Conservation (phyloP, 208 protist species). For the Leishmania amazonensis region DNA sequence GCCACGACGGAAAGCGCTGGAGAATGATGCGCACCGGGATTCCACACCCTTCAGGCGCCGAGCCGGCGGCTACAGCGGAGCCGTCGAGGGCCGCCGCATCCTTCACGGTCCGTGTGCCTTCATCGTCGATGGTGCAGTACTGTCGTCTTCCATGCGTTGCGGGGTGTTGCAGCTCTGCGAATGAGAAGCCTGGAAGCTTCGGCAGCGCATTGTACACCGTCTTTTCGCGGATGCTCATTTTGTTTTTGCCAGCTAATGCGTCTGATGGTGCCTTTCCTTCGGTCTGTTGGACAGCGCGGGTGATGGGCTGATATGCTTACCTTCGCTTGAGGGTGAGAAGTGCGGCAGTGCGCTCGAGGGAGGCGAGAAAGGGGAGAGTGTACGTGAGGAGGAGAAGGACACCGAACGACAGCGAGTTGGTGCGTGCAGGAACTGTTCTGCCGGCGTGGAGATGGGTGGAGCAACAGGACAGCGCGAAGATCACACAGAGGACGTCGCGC, state of each 20-base stretch:
- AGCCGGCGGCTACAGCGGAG: not conserved
- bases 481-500: not conserved
- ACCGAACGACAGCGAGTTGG: not conserved
- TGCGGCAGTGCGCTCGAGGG: not conserved
- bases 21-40: slow-evolving; percentile 73
- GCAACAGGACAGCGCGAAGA: not conserved
- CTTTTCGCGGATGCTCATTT: slow-evolving; percentile 46
- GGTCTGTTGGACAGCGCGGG: not conserved
- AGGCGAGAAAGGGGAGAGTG: not conserved
- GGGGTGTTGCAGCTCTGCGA: slow-evolving; percentile 72
- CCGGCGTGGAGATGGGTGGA: not conserved
- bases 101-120: slow-evolving; percentile 57
- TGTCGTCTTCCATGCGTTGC: slow-evolving; percentile 42
- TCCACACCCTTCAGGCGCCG: slow-evolving; percentile 48
- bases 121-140: slow-evolving; percentile 51
- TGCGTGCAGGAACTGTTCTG: not conserved
- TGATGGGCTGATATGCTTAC: not conserved
- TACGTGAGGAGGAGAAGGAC: not conserved
- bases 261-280: not conserved
- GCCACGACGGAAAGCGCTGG: slow-evolving; percentile 81
- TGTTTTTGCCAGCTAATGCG: not conserved
- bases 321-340: not conserved
- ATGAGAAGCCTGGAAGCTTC: slow-evolving; percentile 83
- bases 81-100: slow-evolving; percentile 8
- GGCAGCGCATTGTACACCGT: slow-evolving; percentile 88